Base-by-base conservation (phyloP, 2,329 filamentous ascomycete genomes). In the Aspergillus fijiensis region DNA sequence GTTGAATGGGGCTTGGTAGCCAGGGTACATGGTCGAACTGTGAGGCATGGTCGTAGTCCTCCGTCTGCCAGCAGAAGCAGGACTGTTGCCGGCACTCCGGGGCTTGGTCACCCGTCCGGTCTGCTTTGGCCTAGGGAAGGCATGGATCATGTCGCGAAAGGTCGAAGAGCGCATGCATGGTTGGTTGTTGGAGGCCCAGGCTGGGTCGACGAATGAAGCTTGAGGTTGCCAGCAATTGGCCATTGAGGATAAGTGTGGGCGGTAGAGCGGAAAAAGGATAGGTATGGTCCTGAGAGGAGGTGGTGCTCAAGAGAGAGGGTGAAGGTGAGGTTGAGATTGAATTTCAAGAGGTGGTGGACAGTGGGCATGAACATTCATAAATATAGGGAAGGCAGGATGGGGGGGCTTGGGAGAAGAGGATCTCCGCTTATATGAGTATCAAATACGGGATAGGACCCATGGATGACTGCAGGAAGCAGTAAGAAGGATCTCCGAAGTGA, bases 1-100 rank as follows among this genome's bases (percentile, higher is more conserved):
- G 60, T 82, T 77, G 60, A 84, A 78, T 49, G 81, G 68, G 33
- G 76, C 76, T 61, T 83, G 67, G 58, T 74, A 71, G n/a, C 50
- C 49, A 50, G 66, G 61, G 53, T 81, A 81, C 61, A 76, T 81
- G 63, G 80, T 77, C 61, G 75, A 77, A 62, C 76, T 77, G 60
- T 81, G 73, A 64, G 61, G 73, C 55, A 61, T 61, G 71, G 63
- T 86, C 80, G 69, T 82, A 80, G 85, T 87, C 71, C 82, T 85
- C 70, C 86, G 81, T 60, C 70, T 71, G 52, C 55, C 61, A 39
- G 65, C 63, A n/a, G 73, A 67, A 6, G 86, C 82, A 14, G 88
- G 89, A 73, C 89, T 91, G 75, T 85, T 90, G 79, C 81, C 89
- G 64, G 87, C 83, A 74, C 87, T 90, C 65, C 78, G 84, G 14